These are phyloP conservation scores for Fusarium coffeatum DNA, from an alignment of 2,329 filamentous ascomycete species.

Conservation along the genomic window DNA sequence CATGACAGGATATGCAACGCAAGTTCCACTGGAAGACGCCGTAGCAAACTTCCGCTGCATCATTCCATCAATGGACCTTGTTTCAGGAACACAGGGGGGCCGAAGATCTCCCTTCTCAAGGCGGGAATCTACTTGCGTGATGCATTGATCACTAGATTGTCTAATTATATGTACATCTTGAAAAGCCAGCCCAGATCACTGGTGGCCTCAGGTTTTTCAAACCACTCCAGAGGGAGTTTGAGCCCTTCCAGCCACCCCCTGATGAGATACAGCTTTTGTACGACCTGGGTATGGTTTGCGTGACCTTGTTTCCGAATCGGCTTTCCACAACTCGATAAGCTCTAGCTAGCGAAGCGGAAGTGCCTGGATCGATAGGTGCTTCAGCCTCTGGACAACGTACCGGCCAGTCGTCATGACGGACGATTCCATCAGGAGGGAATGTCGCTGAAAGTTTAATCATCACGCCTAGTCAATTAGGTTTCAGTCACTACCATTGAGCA, in stretches of 20 bases:
- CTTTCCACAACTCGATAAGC: conserved; percentile 20
- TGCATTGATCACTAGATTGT: conserved; percentile 1
- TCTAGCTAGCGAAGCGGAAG: conserved; percentile 28
- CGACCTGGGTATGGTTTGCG: conserved; percentile 16
- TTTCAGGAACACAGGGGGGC: conserved; percentile 28
- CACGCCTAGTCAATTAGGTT: not conserved
- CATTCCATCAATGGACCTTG: conserved; percentile 12
- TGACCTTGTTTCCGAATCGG: conserved; percentile 24
- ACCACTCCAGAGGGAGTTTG: not conserved
- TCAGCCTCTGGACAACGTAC: conserved; percentile 23
- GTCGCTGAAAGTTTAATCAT: conserved; percentile 27
- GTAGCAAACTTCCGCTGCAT: conserved; percentile 16
- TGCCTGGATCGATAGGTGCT: conserved; percentile 33
- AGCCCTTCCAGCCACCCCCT: conserved; percentile 33
- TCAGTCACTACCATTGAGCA: not conserved
- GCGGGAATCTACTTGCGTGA: conserved; percentile 3
- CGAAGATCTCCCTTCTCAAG: conserved; percentile 2
- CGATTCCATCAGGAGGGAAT: conserved; percentile 23
- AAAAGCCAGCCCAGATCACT: conserved; percentile 11
- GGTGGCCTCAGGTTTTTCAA: conserved; percentile 23
- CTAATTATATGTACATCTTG: not conserved
- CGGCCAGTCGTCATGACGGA: conserved; percentile 13
- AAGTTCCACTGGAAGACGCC: conserved; percentile 34
- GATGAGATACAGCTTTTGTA: conserved; percentile 25
- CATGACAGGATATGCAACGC: conserved; percentile 37